Conservation (phyloP, 495 filamentous ascomycete species). For the Xylaria sp. region DNA sequence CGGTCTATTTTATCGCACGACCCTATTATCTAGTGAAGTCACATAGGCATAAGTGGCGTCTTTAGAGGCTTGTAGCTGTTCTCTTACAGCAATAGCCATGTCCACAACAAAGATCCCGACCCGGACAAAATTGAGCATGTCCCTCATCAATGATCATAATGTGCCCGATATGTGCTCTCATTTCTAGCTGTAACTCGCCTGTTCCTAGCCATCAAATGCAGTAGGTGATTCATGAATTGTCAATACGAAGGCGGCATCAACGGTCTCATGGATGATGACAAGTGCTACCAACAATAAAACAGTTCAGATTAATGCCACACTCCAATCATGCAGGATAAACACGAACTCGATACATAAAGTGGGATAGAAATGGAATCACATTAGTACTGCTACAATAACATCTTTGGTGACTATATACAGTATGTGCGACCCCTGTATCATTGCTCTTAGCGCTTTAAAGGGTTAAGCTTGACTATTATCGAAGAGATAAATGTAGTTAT, state of each 20-base stretch:
- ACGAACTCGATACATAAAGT: neutral
- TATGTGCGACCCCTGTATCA: neutral
- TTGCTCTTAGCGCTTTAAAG: neutral
- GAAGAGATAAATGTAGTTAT: too few relatives aligned
- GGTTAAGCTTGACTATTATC: neutral
- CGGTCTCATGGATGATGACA: too few relatives aligned
- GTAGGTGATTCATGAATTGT: neutral
- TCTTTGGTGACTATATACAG: neutral
- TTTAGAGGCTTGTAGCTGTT: neutral
- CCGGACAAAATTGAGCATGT: neutral
- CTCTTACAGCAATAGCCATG: neutral
- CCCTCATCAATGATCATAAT: neutral
- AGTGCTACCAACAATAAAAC: neutral
- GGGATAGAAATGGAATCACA: neutral
- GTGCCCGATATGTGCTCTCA: neutral
- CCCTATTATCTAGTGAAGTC: neutral
- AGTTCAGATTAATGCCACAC: neutral
- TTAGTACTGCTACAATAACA: neutral
- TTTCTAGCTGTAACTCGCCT: neutral
- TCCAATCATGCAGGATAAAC: neutral
- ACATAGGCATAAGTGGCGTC: neutral
- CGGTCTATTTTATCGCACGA: neutral
- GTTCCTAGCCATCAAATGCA: neutral
- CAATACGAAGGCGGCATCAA: too few relatives aligned
- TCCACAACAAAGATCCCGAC: neutral